phyloP scores from a whole-genome alignment of 495 filamentous ascomycete species.

The Rostrohypoxylon terebratum region DNA sequence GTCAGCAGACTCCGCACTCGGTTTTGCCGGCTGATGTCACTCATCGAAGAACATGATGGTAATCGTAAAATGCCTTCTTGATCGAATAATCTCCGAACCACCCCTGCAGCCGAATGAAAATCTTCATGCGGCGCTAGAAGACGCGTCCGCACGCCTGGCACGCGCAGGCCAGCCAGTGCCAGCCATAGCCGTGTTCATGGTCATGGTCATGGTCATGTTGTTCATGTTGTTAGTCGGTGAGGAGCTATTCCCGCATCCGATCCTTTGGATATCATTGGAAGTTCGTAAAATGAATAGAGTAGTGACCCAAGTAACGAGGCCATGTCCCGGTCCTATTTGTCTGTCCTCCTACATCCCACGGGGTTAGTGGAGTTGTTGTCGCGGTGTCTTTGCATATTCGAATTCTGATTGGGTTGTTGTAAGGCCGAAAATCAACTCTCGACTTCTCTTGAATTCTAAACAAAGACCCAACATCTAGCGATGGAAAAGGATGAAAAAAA shows the following conservation, averaged over 20 bases:
- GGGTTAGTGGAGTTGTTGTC: constrained; percentile 7
- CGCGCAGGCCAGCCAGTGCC: background rate
- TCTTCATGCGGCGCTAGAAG: background rate
- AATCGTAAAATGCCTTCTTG: constrained; percentile 26
- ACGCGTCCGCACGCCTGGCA: background rate
- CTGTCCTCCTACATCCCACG: background rate
- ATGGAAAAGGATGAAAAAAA: background rate
- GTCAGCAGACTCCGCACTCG: constrained; percentile 27
- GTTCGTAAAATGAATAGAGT: background rate
- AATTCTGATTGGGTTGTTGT: constrained; percentile 21
- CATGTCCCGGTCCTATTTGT: background rate
- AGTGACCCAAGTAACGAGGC: background rate
- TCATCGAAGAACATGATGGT: constrained; percentile 39
- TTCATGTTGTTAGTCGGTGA: background rate
- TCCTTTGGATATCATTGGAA: constrained; percentile 7
- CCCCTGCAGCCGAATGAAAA: background rate
- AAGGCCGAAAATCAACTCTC: constrained; percentile 25
- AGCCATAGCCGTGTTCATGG: background rate
- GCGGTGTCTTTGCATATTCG: background rate
- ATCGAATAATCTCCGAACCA: constrained; percentile 24
- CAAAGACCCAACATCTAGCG: constrained; percentile 11
- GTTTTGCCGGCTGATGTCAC: constrained; percentile 37
- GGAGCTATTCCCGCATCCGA: background rate
- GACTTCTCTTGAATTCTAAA: constrained; percentile 29
- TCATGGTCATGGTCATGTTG: background rate